A percentile compares a stretch with the other conserved stretches of the same genome.
phyloP scores from a whole-genome alignment of 139 green algal species.

The Dunaliella primolecta region DNA sequence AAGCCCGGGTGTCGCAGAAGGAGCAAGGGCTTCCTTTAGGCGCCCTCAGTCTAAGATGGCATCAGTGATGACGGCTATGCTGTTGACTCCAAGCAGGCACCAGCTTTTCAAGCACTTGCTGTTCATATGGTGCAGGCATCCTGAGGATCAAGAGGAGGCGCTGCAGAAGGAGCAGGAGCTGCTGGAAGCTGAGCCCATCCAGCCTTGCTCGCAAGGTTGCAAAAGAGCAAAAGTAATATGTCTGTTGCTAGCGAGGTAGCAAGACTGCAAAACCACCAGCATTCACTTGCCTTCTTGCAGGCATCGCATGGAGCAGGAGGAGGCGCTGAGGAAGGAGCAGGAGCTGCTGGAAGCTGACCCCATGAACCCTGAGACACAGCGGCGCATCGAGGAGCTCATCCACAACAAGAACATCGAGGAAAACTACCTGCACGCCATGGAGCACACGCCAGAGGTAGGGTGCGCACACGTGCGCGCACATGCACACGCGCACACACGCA shows the following conservation, averaged over 20 bases:
- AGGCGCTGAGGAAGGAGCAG: slow-evolving; percentile 26
- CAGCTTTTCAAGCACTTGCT: too few relatives aligned
- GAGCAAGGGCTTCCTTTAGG: too few relatives aligned
- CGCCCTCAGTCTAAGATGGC: too few relatives aligned
- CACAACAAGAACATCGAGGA: slow-evolving; percentile 85
- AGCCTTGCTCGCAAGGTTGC: too few relatives aligned
- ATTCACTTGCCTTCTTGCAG: too few relatives aligned
- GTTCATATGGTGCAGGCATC: neutral
- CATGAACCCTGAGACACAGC: slow-evolving; percentile 85
- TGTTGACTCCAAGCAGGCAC: too few relatives aligned
- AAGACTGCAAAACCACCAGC: too few relatives aligned
- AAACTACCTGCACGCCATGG: slow-evolving; percentile 82
- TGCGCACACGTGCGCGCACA: too few relatives aligned
- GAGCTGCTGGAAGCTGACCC: slow-evolving; percentile 75
- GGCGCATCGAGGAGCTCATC: slow-evolving; percentile 86
- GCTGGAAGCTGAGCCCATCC: neutral
- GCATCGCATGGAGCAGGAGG: slow-evolving; percentile 19
- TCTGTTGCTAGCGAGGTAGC: too few relatives aligned
- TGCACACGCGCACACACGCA: slow-evolving; percentile 23
- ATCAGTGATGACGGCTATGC: too few relatives aligned
- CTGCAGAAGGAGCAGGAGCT: neutral
- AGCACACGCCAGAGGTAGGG: slow-evolving; percentile 91
- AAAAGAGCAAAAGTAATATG: too few relatives aligned
- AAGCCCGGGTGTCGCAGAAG: too few relatives aligned
- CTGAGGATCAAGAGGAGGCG: neutral